These are phyloP conservation scores for Torrubiella hemipterigena DNA, from an alignment of 2,329 filamentous ascomycete genomes.

Conservation along the genomic window DNA sequence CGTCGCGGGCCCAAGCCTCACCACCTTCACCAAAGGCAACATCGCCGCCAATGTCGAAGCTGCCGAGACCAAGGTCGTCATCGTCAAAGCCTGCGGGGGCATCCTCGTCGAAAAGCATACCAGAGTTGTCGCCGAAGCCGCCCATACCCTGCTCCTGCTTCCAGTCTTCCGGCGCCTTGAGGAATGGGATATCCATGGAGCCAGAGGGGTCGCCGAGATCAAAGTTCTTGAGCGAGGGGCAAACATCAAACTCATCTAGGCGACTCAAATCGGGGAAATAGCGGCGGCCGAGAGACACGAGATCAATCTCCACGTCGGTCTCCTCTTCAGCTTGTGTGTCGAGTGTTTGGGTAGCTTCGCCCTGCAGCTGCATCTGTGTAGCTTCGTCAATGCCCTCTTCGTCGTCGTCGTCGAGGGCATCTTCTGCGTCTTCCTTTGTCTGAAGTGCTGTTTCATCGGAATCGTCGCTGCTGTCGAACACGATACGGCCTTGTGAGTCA, in stretches of 20 bases:
- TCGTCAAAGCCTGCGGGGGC: slow-evolving; percentile 63
- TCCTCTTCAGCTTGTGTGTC: slow-evolving; percentile 31
- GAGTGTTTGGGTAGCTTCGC: slow-evolving; percentile 18
- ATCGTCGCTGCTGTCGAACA: slow-evolving; percentile 97
- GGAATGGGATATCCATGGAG: slow-evolving; percentile 79
- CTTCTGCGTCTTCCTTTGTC: slow-evolving; percentile 24
- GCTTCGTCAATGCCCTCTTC: slow-evolving; percentile 17
- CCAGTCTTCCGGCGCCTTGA: slow-evolving; percentile 84
- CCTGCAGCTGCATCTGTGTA: slow-evolving; percentile 8
- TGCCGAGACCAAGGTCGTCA: slow-evolving; percentile 61
- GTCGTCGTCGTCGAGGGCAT: slow-evolving; percentile 25
- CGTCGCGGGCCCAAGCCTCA: slow-evolving; percentile 88
- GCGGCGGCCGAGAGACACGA: slow-evolving; percentile 58
- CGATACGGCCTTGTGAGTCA: slow-evolving; percentile 80
- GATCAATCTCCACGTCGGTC: slow-evolving; percentile 60
- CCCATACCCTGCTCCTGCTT: slow-evolving; percentile 51
- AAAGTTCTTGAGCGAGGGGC: slow-evolving; percentile 87
- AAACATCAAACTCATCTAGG: slow-evolving; percentile 82
- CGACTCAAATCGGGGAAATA: slow-evolving; percentile 75
- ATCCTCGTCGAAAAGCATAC: slow-evolving; percentile 77
- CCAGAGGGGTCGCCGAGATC: slow-evolving; percentile 79
- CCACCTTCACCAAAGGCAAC: slow-evolving; percentile 90
- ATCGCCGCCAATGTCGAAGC: slow-evolving; percentile 59
- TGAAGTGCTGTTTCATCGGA: slow-evolving; percentile 34
- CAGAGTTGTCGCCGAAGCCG: slow-evolving; percentile 54